Conservation (phyloP, 352 stramenopile species). For the Phytophthora vignae region DNA sequence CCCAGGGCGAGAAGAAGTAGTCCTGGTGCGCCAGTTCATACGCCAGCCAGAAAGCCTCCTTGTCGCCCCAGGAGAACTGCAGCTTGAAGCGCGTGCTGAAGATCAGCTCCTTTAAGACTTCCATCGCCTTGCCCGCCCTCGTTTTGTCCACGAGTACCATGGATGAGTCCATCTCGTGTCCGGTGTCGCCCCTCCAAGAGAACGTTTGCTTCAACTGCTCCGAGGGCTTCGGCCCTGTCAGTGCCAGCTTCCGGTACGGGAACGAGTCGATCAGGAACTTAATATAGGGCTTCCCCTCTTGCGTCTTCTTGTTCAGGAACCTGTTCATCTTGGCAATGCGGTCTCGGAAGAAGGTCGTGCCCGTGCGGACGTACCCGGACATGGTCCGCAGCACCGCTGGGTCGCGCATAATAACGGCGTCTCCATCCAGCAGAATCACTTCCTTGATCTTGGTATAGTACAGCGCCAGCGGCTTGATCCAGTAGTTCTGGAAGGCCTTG, state of each 20-base stretch:
- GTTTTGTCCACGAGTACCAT: slow-evolving; percentile 61
- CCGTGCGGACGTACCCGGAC: slow-evolving; percentile 48
- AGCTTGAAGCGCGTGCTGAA: slow-evolving; percentile 47
- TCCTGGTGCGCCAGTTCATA: slow-evolving; percentile 58
- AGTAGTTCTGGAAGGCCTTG: slow-evolving; percentile 62
- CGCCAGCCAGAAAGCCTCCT: slow-evolving; percentile 61
- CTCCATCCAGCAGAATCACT: slow-evolving; percentile 63
- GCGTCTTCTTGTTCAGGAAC: slow-evolving; percentile 40
- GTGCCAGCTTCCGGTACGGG: slow-evolving; percentile 52
- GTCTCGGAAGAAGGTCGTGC: slow-evolving; percentile 78
- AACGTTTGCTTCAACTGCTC: slow-evolving; percentile 48
- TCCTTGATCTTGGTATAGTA: slow-evolving; percentile 59
- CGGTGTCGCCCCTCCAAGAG: slow-evolving; percentile 46
- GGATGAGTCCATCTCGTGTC: slow-evolving; percentile 69
- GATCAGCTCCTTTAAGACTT: slow-evolving; percentile 55
- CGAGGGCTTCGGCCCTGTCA: slow-evolving; percentile 42
- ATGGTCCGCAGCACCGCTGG: slow-evolving; percentile 44
- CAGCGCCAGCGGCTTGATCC: slow-evolving; percentile 67
- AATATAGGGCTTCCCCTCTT: slow-evolving; percentile 44
- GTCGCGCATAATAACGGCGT: slow-evolving; percentile 56
- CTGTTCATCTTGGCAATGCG: slow-evolving; percentile 51
- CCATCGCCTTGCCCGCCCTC: slow-evolving; percentile 44
- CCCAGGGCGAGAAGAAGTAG: slow-evolving; percentile 67
- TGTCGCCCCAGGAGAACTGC: slow-evolving; percentile 65
- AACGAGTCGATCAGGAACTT: slow-evolving; percentile 50